These are phyloP conservation scores for Chlorella variabilis DNA, from an alignment of 163 green algal species.

Conservation along the genomic window DNA sequence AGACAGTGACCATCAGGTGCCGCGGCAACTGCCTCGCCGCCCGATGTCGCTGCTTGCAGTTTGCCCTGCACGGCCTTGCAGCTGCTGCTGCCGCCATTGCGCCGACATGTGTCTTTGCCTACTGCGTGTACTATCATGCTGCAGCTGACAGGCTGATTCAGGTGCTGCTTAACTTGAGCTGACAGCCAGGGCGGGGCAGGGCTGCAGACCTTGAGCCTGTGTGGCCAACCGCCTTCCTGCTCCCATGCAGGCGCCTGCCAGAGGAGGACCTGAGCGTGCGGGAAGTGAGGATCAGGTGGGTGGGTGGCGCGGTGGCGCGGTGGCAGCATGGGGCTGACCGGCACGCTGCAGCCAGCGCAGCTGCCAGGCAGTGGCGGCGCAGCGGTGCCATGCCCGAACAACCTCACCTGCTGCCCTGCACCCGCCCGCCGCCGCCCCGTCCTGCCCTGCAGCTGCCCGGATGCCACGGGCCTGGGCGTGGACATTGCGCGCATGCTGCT, in stretches of 20 bases:
- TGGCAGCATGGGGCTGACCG: too few species aligned
- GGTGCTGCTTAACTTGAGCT: too few species aligned
- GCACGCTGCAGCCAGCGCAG: too few species aligned
- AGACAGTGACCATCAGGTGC: slow-evolving; percentile 31
- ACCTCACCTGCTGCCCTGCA: too few species aligned
- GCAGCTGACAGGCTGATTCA: not conserved
- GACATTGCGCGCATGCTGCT: slow-evolving; percentile 71
- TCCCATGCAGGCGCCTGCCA: slow-evolving; percentile 30
- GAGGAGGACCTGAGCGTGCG: slow-evolving; percentile 45
- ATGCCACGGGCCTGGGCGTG: slow-evolving; percentile 71
- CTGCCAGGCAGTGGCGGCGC: too few species aligned
- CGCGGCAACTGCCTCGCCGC: not conserved
- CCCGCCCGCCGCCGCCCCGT: not conserved
- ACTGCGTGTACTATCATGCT: not conserved
- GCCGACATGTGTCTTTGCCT: not conserved
- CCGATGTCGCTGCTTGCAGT: not conserved
- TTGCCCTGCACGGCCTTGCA: too few species aligned
- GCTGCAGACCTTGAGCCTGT: too few species aligned
- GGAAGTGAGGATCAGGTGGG: slow-evolving; percentile 59
- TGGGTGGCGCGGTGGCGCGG: too few species aligned
- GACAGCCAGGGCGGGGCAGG: too few species aligned
- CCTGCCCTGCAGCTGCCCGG: slow-evolving; percentile 53
- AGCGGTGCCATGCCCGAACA: too few species aligned
- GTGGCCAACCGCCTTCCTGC: too few species aligned
- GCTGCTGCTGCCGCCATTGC: not conserved